Percentiles rank a stretch among this genome's conserved stretches.
Conservation (phyloP, 1,284 basidiomycete genomes). For the Apiotrichum gracile region DNA sequence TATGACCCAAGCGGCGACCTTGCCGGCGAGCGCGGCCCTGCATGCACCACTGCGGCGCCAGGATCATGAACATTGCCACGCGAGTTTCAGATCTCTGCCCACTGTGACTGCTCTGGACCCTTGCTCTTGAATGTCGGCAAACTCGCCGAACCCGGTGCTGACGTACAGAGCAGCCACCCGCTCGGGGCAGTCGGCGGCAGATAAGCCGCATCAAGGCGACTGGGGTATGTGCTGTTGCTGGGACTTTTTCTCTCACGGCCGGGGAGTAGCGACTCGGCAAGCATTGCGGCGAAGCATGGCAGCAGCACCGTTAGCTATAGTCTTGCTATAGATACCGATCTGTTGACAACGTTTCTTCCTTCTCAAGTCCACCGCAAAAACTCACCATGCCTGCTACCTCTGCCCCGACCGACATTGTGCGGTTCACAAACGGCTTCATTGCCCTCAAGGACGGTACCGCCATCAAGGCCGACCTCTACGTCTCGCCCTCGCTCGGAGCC, state of each 20-base stretch:
- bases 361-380: background rate
- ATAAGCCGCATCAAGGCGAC: background rate
- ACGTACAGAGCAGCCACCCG: background rate
- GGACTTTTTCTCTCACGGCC: too few relatives aligned
- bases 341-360: background rate
- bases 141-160: background rate
- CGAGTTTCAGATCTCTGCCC: background rate
- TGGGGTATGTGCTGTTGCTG: background rate
- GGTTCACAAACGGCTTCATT: slow-evolving; percentile 77
- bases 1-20: background rate
- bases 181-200: slow-evolving; percentile 1
- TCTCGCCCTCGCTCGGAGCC: slow-evolving; percentile 23
- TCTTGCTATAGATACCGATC: background rate
- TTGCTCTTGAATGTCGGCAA: background rate
- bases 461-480: slow-evolving; percentile 31
- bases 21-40: background rate
- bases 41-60: too few relatives aligned
- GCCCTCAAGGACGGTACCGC: slow-evolving; percentile 65
- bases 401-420: slow-evolving; percentile 51
- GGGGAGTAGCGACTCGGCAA: too few relatives aligned
- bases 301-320: too few relatives aligned
- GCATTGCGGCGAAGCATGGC: too few relatives aligned
- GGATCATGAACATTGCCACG: too few relatives aligned
- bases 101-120: too few relatives aligned
- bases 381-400: background rate